Base-by-base conservation (phyloP, 148 eudicot species). In the Amaranthus palmeri region DNA sequence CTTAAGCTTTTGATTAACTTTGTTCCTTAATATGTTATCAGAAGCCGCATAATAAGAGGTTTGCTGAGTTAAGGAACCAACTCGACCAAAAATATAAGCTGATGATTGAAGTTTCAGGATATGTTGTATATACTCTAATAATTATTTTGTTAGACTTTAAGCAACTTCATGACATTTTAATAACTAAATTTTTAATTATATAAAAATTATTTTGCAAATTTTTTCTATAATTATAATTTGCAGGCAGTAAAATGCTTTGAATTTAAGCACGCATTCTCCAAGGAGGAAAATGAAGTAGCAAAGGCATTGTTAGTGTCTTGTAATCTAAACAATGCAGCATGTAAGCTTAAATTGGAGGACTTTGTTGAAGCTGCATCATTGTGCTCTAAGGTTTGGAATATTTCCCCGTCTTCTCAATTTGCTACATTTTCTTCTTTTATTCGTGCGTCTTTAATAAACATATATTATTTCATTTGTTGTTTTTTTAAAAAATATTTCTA, bases 311-410 rank as follows among this genome's bases (percentile, higher is more conserved):
- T 76, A 42, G 12, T 81, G 18, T 67, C 84, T 1, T 86, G 90
- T 74, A 73, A 84, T 43, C 78, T 88, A 57, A 88, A 88, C 17
- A 84, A 82, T 67, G 89, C 92, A 61, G 89, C 92, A 56, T 84
- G 92, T 77, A 84, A 88, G 62, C 80, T 88, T 42, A 86, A 88
- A 69, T 70, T 83, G 50, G 80, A 75, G 65, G 83, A 85, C n/a
- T 80, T 77, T 64, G 66, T 56, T 46, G 83, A 81, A 75, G 88
- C 88, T 67, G 77, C 75, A 76, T 83, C 68, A 56, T 72, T 84
- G 3, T 88, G 90, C 57, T 72, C 84, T 49, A 78, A 86, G 81
- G 92, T 83, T 10, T 25, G 68, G 4, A 4, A 50, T 62, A 44
- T 72, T 18, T 51, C 0, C 51, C 10, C 4, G 6, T 65, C 12